These are phyloP conservation scores for Salix dunnii DNA, from an alignment of 345 rosid genomes.

Conservation along the genomic window DNA sequence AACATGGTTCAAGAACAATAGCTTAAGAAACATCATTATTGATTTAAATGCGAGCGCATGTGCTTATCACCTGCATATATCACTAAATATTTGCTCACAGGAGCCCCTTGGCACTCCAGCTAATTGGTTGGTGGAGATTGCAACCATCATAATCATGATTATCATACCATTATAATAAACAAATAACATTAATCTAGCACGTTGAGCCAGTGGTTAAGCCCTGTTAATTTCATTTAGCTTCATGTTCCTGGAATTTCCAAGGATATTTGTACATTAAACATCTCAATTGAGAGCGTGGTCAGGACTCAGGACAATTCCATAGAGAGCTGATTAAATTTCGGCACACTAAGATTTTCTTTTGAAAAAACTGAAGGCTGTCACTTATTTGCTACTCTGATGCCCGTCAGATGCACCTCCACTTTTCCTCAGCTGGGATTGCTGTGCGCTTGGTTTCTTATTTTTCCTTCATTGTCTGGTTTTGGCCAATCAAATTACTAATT, in stretches of 20 bases:
- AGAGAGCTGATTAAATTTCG: too few relatives aligned
- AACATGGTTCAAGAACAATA: background rate
- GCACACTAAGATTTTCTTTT: too few relatives aligned
- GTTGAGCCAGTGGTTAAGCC: background rate
- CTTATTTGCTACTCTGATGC: too few relatives aligned
- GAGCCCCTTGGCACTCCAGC: background rate
- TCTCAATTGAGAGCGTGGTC: too few relatives aligned
- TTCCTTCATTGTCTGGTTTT: too few relatives aligned
- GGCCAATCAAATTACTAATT: background rate
- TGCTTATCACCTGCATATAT: background rate
- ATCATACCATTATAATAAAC: background rate
- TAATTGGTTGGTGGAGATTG: background rate
- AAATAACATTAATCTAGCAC: background rate
- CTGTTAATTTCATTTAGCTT: background rate
- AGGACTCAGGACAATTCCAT: too few relatives aligned
- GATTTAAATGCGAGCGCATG: background rate
- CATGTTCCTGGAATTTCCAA: too few relatives aligned
- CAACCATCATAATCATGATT: background rate
- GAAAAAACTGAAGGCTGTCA: too few relatives aligned
- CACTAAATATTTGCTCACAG: background rate
- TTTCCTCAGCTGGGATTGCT: too few relatives aligned
- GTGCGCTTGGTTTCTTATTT: too few relatives aligned
- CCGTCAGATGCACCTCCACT: too few relatives aligned
- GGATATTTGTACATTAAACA: too few relatives aligned
- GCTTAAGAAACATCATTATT: conserved; percentile 11